These are phyloP conservation scores for Aristolochia fimbriata DNA, from an alignment of 164 flowering plant species.

Conservation along the genomic window DNA sequence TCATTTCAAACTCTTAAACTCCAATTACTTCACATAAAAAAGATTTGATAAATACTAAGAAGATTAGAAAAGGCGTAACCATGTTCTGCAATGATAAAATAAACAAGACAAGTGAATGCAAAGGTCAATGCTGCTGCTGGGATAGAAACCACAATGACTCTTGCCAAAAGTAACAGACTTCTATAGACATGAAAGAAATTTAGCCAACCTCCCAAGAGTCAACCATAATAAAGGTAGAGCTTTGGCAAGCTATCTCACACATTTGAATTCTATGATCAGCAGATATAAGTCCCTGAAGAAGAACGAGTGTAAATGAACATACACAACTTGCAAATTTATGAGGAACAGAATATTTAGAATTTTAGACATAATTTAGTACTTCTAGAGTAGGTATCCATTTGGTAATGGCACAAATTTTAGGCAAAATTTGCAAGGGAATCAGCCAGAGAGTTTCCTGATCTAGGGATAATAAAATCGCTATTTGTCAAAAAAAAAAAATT, in stretches of 20 bases:
- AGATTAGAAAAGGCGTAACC: too few species aligned
- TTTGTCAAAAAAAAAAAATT: too few species aligned
- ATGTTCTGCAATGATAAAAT: not conserved
- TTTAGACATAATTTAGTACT: not conserved
- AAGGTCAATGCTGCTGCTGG: not conserved
- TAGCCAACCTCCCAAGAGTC: slow-evolving; percentile 91
- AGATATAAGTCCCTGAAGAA: slow-evolving; percentile 54
- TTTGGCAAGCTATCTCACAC: slow-evolving; percentile 71
- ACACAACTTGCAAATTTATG: not conserved
- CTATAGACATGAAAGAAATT: not conserved
- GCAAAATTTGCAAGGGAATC: too few species aligned
- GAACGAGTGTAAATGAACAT: not conserved
- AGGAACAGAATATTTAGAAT: not conserved
- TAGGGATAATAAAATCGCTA: too few species aligned
- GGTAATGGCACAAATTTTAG: too few species aligned
- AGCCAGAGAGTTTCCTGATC: too few species aligned
- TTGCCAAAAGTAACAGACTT: not conserved
- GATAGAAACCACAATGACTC: too few species aligned
- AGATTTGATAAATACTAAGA: too few species aligned
- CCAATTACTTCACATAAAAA: not conserved
- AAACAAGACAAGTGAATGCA: not conserved
- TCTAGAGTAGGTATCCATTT: too few species aligned
- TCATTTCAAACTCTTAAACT: not conserved
- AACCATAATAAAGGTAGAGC: slow-evolving; percentile 81
- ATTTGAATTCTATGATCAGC: slow-evolving; percentile 66